Evolutionary conservation across 2,329 filamentous ascomycete genomes (phyloP).

Genomic region (Colletotrichum karsti): DNA sequence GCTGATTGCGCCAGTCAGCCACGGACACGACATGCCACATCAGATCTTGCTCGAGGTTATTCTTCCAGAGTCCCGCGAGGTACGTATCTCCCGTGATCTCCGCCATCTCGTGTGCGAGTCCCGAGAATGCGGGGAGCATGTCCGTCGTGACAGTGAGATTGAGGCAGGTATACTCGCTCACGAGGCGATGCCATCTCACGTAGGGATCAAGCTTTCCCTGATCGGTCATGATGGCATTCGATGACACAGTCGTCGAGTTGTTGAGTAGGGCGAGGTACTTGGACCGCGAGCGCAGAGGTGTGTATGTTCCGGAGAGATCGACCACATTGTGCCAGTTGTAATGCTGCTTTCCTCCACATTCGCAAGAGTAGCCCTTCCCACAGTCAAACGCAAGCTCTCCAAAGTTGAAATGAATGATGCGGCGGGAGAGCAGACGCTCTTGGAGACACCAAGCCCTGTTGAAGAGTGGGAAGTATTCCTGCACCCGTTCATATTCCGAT

Average conservation of each 20-base stretch:
- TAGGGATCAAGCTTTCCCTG: not conserved
- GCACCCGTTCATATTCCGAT: not conserved
- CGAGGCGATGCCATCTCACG: slow-evolving; percentile 3
- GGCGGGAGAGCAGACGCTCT: slow-evolving; percentile 6
- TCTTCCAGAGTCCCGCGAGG: not conserved
- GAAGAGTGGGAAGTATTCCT: not conserved
- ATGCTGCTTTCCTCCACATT: slow-evolving; percentile 1
- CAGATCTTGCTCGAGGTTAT: not conserved
- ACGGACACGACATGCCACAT: slow-evolving; percentile 1
- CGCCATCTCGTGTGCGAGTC: not conserved
- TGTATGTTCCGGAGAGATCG: not conserved
- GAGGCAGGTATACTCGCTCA: slow-evolving; percentile 8
- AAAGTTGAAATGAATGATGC: slow-evolving; percentile 6
- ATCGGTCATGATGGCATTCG: not conserved
- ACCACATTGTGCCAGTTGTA: slow-evolving; percentile 2
- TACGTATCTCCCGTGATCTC: not conserved
- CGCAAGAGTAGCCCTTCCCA: not conserved
- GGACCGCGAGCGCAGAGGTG: not conserved
- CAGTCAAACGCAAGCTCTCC: slow-evolving; percentile 9
- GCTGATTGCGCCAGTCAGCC: not conserved
- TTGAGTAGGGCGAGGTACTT: not conserved
- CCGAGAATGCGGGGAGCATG: slow-evolving; percentile 10
- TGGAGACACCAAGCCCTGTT: slow-evolving; percentile 7
- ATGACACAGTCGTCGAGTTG: not conserved
- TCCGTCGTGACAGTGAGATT: slow-evolving; percentile 1